Evolutionary conservation across 2,329 filamentous ascomycete species (phyloP).

Genomic region (Ophidiomyces ophidiicola): DNA sequence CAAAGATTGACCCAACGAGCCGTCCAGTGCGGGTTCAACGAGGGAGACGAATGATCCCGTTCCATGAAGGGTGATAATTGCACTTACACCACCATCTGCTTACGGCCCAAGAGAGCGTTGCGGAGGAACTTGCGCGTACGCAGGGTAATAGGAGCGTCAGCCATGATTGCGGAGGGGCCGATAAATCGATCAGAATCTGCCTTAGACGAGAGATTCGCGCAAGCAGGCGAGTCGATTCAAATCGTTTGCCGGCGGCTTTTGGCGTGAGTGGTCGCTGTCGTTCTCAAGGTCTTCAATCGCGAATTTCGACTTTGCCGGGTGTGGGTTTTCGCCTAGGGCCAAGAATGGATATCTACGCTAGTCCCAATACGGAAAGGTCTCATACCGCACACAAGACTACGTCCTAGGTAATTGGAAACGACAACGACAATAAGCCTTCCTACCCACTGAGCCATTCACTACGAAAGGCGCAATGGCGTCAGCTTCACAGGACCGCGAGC

Average conservation of each 20-base stretch:
- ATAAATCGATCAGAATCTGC: slow-evolving; percentile 20
- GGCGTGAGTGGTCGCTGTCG: slow-evolving; percentile 24
- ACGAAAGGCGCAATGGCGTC: slow-evolving; percentile 9
- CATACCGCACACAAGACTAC: slow-evolving; percentile 12
- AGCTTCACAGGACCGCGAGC: slow-evolving; percentile 17
- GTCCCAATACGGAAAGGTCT: slow-evolving; percentile 15
- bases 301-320: slow-evolving; percentile 32
- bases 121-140: slow-evolving; percentile 99
- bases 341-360: slow-evolving; percentile 21
- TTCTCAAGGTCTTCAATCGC: slow-evolving; percentile 19
- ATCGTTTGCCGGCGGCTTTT: slow-evolving; percentile 19
- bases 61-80: neutral
- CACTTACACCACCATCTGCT: slow-evolving; percentile 99
- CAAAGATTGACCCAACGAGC: slow-evolving; percentile 2
- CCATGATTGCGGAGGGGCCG: slow-evolving; percentile 58
- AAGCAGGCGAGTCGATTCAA: slow-evolving; percentile 15
- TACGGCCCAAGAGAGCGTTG: slow-evolving; percentile 96
- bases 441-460: too few relatives aligned
- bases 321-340: slow-evolving; percentile 34
- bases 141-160: slow-evolving; percentile 66
- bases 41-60: slow-evolving; percentile 1
- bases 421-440: too few relatives aligned
- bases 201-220: slow-evolving; percentile 18
- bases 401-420: neutral
- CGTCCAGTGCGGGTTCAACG: neutral